These are phyloP conservation scores for Suillus occidentalis DNA, from an alignment of 768 basidiomycete genomes.

Conservation along the genomic window DNA sequence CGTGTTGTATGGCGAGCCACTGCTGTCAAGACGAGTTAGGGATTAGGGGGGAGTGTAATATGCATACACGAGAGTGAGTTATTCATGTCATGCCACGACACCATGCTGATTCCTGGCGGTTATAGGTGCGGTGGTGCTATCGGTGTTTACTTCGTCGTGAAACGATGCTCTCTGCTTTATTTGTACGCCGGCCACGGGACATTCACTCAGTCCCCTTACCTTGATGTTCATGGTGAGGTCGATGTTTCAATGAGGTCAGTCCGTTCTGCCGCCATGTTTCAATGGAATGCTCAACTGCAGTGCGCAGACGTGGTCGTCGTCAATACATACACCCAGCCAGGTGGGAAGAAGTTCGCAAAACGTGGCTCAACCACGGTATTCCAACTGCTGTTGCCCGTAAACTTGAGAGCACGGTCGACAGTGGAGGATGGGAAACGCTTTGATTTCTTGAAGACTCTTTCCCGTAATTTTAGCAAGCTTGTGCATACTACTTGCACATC, in stretches of 20 bases:
- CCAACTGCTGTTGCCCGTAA: constrained; percentile 89
- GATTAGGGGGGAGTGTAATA: constrained; percentile 87
- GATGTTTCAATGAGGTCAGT: constrained; percentile 88
- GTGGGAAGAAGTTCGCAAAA: constrained; percentile 89
- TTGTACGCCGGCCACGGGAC: constrained; percentile 89
- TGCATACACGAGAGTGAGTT: constrained; percentile 91
- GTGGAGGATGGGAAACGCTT: constrained; percentile 91
- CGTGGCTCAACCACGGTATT: constrained; percentile 88
- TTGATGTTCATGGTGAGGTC: constrained; percentile 92
- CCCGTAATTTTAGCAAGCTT: neutral
- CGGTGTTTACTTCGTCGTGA: constrained; percentile 89
- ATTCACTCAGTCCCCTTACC: constrained; percentile 84
- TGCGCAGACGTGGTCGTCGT: constrained; percentile 74
- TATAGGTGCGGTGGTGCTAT: constrained; percentile 85
- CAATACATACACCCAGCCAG: constrained; percentile 84
- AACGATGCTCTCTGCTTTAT: constrained; percentile 87
- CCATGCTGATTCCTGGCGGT: constrained; percentile 4
- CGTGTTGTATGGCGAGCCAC: constrained; percentile 87
- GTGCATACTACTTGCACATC: constrained; percentile 1
- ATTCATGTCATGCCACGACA: constrained; percentile 6
- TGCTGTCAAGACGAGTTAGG: constrained; percentile 68
- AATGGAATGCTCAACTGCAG: neutral
- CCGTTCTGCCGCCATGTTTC: neutral
- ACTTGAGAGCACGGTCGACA: constrained; percentile 82
- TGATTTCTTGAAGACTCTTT: constrained; percentile 26